These are phyloP conservation scores for Aspergillus glaucus DNA, from an alignment of 2,329 filamentous ascomycete species.

Conservation along the genomic window DNA sequence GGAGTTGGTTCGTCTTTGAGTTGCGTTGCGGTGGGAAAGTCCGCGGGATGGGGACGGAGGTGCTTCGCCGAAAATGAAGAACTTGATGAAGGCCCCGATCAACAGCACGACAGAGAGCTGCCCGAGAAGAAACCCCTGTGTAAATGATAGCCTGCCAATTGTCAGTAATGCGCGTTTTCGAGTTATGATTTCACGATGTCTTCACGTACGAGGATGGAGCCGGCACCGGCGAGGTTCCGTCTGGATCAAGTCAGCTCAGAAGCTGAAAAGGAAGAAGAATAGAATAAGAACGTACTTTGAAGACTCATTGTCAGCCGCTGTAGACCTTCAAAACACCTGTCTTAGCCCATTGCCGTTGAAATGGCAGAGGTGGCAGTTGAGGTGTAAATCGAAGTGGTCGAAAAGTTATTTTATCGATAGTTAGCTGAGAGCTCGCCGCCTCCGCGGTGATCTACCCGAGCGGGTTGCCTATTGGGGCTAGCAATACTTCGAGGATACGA, in stretches of 20 bases:
- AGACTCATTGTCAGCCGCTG: slow-evolving; percentile 26
- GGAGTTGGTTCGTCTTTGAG: slow-evolving; percentile 69
- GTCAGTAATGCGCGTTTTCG: slow-evolving; percentile 11
- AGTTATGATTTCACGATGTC: slow-evolving; percentile 2
- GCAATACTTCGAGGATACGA: too few species aligned
- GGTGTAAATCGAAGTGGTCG: neutral
- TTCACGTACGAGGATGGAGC: slow-evolving; percentile 39
- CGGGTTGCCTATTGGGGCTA: too few species aligned
- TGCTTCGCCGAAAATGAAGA: slow-evolving; percentile 97
- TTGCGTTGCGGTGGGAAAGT: slow-evolving; percentile 65
- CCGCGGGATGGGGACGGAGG: slow-evolving; percentile 77
- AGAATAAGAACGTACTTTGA: slow-evolving; percentile 17
- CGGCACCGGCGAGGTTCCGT: slow-evolving; percentile 23
- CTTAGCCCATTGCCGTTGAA: slow-evolving; percentile 18
- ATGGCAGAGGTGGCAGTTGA: neutral
- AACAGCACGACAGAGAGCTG: slow-evolving; percentile 89
- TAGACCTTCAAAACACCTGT: slow-evolving; percentile 12
- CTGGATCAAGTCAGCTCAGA: slow-evolving; percentile 16
- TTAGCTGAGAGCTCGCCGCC: neutral
- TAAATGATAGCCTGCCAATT: slow-evolving; percentile 69
- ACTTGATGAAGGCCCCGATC: slow-evolving; percentile 94
- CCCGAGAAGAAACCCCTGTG: slow-evolving; percentile 84
- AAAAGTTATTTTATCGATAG: neutral
- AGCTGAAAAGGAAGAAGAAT: neutral
- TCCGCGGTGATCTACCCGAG: neutral